A percentile compares a stretch with the other conserved stretches of the same genome.
phyloP scores from a whole-genome alignment of 495 filamentous ascomycete species.

The Aspergillus baeticus region DNA sequence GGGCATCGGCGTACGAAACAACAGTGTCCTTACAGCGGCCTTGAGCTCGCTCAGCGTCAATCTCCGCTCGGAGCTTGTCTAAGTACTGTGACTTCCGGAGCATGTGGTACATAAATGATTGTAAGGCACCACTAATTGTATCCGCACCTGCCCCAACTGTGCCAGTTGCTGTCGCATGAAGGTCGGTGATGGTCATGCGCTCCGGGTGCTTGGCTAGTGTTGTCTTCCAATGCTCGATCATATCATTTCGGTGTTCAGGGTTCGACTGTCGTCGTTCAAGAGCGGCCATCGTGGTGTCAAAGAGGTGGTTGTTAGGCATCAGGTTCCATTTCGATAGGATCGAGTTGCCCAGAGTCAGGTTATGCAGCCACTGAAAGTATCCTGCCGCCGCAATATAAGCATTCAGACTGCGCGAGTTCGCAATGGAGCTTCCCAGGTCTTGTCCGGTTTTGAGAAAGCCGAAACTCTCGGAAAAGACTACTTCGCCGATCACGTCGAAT shows the following conservation, averaged over 20 bases:
- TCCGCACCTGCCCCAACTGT: constrained; percentile 48
- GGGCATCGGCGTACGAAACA: constrained; percentile 23
- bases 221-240: constrained; percentile 44
- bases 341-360: constrained; percentile 38
- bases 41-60: constrained; percentile 27
- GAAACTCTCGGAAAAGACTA: constrained; percentile 39
- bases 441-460: constrained; percentile 40
- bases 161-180: constrained; percentile 33
- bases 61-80: constrained; percentile 30
- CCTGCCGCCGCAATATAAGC: constrained; percentile 36
- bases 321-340: constrained; percentile 36
- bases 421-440: constrained; percentile 43
- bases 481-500: constrained; percentile 44
- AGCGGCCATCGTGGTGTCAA: constrained; percentile 37
- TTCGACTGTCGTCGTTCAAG: constrained; percentile 38
- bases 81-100: constrained; percentile 31
- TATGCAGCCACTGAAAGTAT: constrained; percentile 38
- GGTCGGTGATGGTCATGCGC: constrained; percentile 37
- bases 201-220: constrained; percentile 34
- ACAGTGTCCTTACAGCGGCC: constrained; percentile 21
- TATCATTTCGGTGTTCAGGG: constrained; percentile 35
- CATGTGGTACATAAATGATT: constrained; percentile 38
- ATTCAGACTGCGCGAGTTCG: constrained; percentile 35
- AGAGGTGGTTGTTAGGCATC: constrained; percentile 39
- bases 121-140: constrained; percentile 37